These are phyloP conservation scores for Solanum stenotomum DNA, from an alignment of 257 asterid genomes.

Conservation along the genomic window DNA sequence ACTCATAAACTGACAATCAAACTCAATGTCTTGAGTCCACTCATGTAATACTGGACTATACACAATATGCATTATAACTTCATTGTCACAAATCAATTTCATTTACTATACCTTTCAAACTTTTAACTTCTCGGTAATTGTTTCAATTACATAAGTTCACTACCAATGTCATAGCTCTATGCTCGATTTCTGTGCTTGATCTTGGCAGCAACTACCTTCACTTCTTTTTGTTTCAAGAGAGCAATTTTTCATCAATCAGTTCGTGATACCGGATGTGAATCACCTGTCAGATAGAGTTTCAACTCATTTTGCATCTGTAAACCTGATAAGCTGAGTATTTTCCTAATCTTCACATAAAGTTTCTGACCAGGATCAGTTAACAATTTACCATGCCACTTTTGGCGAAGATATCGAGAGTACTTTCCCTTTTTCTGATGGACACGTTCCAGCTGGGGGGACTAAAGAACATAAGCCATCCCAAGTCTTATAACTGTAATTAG, in stretches of 20 bases:
- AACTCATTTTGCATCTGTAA: background rate
- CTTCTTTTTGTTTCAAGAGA: background rate
- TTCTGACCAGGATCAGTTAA: background rate
- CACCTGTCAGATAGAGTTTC: background rate
- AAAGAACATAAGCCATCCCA: background rate
- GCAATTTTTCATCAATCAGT: background rate
- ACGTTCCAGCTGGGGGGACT: background rate
- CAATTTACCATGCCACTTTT: background rate
- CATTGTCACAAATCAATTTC: background rate
- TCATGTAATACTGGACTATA: background rate
- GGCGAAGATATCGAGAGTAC: background rate
- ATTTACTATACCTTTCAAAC: background rate
- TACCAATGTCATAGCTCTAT: background rate
- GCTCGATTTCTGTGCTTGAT: background rate
- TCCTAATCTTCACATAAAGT: background rate
- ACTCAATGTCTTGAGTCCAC: background rate
- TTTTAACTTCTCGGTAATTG: background rate
- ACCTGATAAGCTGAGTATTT: background rate
- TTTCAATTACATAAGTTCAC: too few species aligned
- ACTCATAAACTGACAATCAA: background rate
- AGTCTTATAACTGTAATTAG: background rate
- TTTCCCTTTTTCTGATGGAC: background rate
- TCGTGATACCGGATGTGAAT: background rate
- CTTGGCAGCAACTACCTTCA: background rate
- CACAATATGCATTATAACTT: background rate